A percentile compares a stretch with the other conserved stretches of the same genome.
Evolutionary conservation across 2,329 filamentous ascomycete species (phyloP).

Genomic region (Torrubiellomyces zombiae): DNA sequence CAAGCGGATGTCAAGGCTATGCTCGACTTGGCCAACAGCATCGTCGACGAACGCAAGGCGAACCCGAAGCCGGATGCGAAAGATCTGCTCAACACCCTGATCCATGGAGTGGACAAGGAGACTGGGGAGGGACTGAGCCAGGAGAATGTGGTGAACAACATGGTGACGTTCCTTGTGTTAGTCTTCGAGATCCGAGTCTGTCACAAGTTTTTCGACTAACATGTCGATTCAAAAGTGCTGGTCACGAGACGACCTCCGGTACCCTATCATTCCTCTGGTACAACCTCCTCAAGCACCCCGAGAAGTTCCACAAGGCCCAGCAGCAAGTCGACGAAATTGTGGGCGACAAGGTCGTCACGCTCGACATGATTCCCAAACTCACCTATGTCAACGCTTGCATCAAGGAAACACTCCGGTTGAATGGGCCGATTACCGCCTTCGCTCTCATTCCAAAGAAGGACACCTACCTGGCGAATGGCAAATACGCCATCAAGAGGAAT

Average conservation of each 20-base stretch:
- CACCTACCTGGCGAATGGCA: constrained; percentile 38
- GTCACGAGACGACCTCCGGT: constrained; percentile 57
- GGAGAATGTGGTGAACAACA: constrained; percentile 47
- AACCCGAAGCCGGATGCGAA: constrained; percentile 40
- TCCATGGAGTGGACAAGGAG: constrained; percentile 48
- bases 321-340: constrained; percentile 51
- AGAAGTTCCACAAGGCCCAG: constrained; percentile 41
- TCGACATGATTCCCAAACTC: constrained; percentile 46
- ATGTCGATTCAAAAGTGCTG: too few relatives aligned
- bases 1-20: constrained; percentile 40
- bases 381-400: too few relatives aligned
- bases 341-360: constrained; percentile 36
- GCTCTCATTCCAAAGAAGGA: constrained; percentile 36
- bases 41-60: constrained; percentile 40
- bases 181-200: too few relatives aligned
- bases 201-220: too few relatives aligned
- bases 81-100: constrained; percentile 54
- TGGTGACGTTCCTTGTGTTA: constrained; percentile 60
- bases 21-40: constrained; percentile 36
- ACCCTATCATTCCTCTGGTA: constrained; percentile 49
- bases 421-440: constrained; percentile 42
- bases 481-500: constrained; percentile 39
- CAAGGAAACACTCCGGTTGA: constrained; percentile 46
- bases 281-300: constrained; percentile 46
- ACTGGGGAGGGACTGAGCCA: constrained; percentile 50